A percentile compares a stretch with the other conserved stretches of the same genome.
phyloP scores from a whole-genome alignment of 257 asterid genomes.

The Asclepias syriaca region DNA sequence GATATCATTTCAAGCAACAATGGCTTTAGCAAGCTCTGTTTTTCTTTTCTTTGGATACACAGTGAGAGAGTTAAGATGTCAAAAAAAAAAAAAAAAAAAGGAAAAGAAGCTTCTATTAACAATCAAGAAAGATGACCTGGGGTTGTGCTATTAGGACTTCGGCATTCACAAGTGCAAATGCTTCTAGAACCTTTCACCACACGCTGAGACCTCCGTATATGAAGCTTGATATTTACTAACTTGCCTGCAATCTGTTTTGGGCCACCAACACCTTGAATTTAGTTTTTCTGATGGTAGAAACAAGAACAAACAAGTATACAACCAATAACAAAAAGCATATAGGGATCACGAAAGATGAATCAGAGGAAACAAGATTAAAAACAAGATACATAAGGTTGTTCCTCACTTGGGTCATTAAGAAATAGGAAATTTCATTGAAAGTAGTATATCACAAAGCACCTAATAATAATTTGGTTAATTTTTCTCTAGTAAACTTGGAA shows the following conservation, averaged over 20 bases:
- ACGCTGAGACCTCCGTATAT: conserved; percentile 73
- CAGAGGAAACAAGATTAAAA: background rate
- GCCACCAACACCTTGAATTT: conserved; percentile 4
- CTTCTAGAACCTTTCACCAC: conserved; percentile 82
- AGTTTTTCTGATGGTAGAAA: background rate
- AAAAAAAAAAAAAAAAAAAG: too few species aligned
- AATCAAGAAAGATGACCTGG: conserved; percentile 36
- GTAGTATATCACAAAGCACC: background rate
- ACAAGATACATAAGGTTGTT: background rate
- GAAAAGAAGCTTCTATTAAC: conserved; percentile 2
- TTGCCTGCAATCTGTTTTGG: conserved; percentile 77
- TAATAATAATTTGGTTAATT: background rate
- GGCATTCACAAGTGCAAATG: conserved; percentile 74
- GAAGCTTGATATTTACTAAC: conserved; percentile 81
- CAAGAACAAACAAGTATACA: conserved; percentile 1
- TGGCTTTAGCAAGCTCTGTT: background rate
- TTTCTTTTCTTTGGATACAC: background rate
- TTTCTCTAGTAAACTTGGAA: background rate
- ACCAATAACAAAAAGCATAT: background rate
- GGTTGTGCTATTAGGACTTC: conserved; percentile 58
- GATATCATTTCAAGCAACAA: background rate
- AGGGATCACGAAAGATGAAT: background rate
- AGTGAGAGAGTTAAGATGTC: background rate
- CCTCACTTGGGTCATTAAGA: background rate
- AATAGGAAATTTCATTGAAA: background rate